Evolutionary conservation across 768 basidiomycete species (phyloP), one percentile per base, ranked within the genome.

Genomic region (Pisolithus sp.): DNA sequence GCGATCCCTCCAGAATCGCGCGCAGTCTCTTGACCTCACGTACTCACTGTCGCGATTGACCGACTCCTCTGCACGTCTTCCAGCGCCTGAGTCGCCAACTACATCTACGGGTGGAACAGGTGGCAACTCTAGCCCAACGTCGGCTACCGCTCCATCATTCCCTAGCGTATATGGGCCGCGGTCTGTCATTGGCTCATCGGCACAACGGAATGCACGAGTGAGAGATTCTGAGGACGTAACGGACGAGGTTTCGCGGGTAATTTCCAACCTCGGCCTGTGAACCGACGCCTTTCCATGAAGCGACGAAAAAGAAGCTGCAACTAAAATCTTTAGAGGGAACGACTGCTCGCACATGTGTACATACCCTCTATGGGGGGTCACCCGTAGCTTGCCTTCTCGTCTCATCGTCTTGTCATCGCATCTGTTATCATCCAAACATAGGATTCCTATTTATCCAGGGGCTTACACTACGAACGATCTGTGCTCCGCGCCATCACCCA

Each of bases 11-110:
- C 84, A 84, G 55, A 90, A 90, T 59, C 86, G 92, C 17, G 92
- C 92, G 0, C 92, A 94, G 65, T 90, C 87, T 5, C 82, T 95
- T 44, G 92, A 95, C 64, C 72, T 95, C 57, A 91, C 88, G 0
- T 82, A 82, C 57, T 92, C 91, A 6, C 76, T 93, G 28, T 84
- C 83, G n/a, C 83, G 83, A 49, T 89, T 91, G 58, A 82, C 83
- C 5, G 89, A 89, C 61, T 77, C 82, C 18, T 69, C 75, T 24
- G 75, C 82, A 50, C 74, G 78, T 48, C 70, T 83, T 42, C 77
- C 79, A 23, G 83, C 80, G 37, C 87, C 88, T 2, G 87, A 89
- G 46, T 92, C 89, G 2, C 89, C 89, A 1, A 89, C 87, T 36
- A 86, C 81, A 5, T 89, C 89, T 8, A 80, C 79, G 0, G 67